Base-by-base conservation (phyloP, 352 stramenopile species). In the Pythium monospermum region DNA sequence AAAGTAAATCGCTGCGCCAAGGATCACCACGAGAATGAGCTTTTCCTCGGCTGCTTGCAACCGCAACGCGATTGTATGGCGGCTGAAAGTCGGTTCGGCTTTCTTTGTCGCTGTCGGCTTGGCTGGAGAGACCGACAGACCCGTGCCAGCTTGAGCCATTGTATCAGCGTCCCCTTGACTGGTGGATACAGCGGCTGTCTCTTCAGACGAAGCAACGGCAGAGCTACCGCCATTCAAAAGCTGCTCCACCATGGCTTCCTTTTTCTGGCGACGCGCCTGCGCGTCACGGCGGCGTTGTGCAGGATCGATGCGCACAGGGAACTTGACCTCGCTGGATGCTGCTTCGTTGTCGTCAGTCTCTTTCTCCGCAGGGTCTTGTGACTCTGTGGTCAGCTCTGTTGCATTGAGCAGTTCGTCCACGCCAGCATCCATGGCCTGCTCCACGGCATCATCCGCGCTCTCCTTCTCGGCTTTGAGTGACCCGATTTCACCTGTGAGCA, bases 211-310 rank as follows among this genome's bases (percentile, higher is more conserved):
- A n/a, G 40, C 19, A 3, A 26, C 44, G 11, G 39, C 38, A 35
- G 46, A 46, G 30, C 33, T 16, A 32, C 33, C 36, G 16, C 42
- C 49, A n/a, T 49, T 55, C 32, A 84, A 43, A 36, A 87, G 69
- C 47, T 89, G 64, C 43, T 84, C 45, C 22, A 87, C 70, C 38
- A 78, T 64, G 8, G 57, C 49, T 50, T 87, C 76, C 49, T 89
- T 83, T 54, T 70, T 71, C 51, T 72, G 67, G 18, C 79, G 79
- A 21, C 81, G 65, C 18, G 53, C 52, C 10, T 78, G 77, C 21
- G 81, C 81, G 21, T 91, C 77, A n/a, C 77, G 72, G 35, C 81
- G 76, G 25, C 81, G 69, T 54, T 89, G 73, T 8, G 66, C 76
- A 0, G 77, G 77, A 38, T 88, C 74, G 27, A 84, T 68, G n/a